Evolutionary conservation across 805 yeast species (phyloP), one percentile per base, ranked within the genome.

Genomic region (Candida andamanensis): DNA sequence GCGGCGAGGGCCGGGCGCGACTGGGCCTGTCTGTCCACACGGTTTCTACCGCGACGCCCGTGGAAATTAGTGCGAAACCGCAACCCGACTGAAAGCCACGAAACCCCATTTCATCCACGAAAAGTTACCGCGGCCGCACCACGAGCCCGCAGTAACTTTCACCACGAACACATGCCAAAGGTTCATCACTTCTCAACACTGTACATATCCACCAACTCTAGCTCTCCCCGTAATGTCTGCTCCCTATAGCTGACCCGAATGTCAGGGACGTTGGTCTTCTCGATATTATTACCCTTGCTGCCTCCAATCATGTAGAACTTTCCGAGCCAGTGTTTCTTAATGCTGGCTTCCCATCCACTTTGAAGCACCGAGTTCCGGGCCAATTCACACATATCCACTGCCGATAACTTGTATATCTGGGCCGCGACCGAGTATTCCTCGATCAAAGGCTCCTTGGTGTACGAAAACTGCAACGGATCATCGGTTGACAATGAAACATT

Each of bases 401-500:
- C 78, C 0, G 95, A 85, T 25, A 92, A 69, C 54, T 92, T 87
- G 69, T 89, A 92, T 45, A 92, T 92, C 59, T 92, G 97, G 0
- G 97, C 97, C 5, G 98, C 98, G 18, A 92, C 97, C 2, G 96
- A 85, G 56, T 89, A 92, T 58, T 92, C 98, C 58, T 92, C 98
- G 46, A 92, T 92, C 50, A 92, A 70, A 11, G 99, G 97, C 53
- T 92, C 99, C 50, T 94, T 78, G 19, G 99, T 92, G 62, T 87
- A 92, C 0, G 97, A 84, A 54, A 92, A 92, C 61, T 94, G 99
- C 31, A 92, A 69, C 5, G 99, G 99, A 64, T 92, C 99, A 60
- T 92, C 99, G 0, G 97, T 87, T 0, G 97, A 89, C 34, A 92
- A 65, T 0, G 97, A 86, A 24, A 92, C 96, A 50, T 90, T 90